Evolutionary conservation across 2,329 filamentous ascomycete genomes (phyloP).

Genomic region (Claviceps monticola): DNA sequence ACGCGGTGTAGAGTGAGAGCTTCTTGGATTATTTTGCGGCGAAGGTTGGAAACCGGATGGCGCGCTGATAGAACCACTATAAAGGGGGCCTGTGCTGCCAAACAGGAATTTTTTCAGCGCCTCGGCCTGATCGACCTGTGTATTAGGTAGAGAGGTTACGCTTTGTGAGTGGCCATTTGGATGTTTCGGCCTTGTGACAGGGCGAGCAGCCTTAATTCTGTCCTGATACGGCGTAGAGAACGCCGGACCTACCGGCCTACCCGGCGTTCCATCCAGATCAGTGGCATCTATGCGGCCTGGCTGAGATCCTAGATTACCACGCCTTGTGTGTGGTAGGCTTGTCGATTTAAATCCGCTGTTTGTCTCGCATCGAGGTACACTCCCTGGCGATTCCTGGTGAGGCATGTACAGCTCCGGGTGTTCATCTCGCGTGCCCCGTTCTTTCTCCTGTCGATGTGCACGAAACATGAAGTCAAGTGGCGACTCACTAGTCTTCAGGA

Average conservation of each 20-base stretch:
- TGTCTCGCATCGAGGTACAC: conserved; percentile 7
- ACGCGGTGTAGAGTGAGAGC: not conserved
- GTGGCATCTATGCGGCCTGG: conserved; percentile 15
- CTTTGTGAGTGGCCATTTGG: not conserved
- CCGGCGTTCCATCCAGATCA: conserved; percentile 50
- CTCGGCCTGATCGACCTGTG: conserved; percentile 23
- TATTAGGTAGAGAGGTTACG: not conserved
- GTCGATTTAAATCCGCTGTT: conserved; percentile 11
- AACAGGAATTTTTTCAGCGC: conserved; percentile 45
- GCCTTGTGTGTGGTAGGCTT: conserved; percentile 14
- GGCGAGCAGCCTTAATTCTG: conserved; percentile 42
- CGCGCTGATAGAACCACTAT: not conserved
- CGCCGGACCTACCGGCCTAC: conserved; percentile 44
- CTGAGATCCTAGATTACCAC: conserved; percentile 11
- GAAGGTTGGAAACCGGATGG: not conserved
- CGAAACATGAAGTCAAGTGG: conserved; percentile 85
- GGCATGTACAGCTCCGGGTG: conserved; percentile 20
- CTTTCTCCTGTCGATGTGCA: conserved; percentile 68
- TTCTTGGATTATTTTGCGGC: not conserved
- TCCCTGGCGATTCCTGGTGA: not conserved
- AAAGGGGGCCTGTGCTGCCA: conserved; percentile 19
- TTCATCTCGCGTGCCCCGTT: conserved; percentile 33
- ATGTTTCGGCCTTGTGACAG: conserved; percentile 12
- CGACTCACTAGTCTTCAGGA: conserved; percentile 40
- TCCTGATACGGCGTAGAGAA: conserved; percentile 55